Conservation (phyloP, 23 red algal species). For the Agarophyton chilense region DNA sequence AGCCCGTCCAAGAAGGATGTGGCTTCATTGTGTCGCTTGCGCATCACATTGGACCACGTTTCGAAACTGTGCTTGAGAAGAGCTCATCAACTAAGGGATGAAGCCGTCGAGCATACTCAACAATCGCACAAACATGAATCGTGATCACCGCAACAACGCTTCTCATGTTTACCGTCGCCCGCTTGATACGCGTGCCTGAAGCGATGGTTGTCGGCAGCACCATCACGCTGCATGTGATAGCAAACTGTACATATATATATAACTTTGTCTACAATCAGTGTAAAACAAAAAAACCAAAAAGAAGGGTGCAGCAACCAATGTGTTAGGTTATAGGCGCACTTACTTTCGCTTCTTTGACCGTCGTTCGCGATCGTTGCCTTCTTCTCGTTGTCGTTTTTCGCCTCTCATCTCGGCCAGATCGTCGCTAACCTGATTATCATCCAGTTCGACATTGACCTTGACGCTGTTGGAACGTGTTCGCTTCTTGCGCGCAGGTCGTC, state of each 20-base stretch:
- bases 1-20: neutral
- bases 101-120: neutral
- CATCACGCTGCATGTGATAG: too few species aligned
- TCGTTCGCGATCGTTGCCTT: slow-evolving; percentile 8
- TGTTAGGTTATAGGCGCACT: too few species aligned
- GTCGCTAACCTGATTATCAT: slow-evolving; percentile 31
- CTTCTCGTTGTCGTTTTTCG: slow-evolving; percentile 48
- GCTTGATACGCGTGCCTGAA: too few species aligned
- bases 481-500: neutral
- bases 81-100: slow-evolving; percentile 32
- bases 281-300: too few species aligned
- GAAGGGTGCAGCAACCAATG: too few species aligned
- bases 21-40: slow-evolving; percentile 2
- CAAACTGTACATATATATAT: slow-evolving; percentile 8
- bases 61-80: neutral
- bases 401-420: slow-evolving; percentile 50
- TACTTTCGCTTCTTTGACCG: slow-evolving; percentile 24
- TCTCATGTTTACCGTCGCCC: too few species aligned
- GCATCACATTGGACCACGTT: slow-evolving; percentile 45
- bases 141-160: too few species aligned
- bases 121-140: neutral
- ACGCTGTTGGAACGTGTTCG: neutral
- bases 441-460: slow-evolving; percentile 54
- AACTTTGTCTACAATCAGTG: neutral
- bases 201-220: too few species aligned